These are phyloP conservation scores for Hypholoma sublateritium DNA, from an alignment of 768 basidiomycete species.

Conservation along the genomic window DNA sequence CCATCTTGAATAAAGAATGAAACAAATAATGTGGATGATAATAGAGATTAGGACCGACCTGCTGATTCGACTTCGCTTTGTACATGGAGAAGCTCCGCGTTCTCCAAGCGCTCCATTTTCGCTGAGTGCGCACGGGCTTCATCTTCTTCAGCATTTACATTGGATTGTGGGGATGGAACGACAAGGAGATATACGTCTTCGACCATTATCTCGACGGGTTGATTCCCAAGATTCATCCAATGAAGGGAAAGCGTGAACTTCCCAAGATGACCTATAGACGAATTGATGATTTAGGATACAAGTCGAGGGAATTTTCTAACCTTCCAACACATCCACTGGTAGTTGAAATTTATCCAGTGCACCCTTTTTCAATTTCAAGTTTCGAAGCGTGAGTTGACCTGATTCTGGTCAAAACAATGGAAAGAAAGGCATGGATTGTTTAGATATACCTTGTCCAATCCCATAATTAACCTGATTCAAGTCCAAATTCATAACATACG, in stretches of 20 bases:
- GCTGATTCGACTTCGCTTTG: constrained; percentile 52
- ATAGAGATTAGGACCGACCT: constrained; percentile 31
- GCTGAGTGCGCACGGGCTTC: constrained; percentile 77
- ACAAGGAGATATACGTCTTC: constrained; percentile 96
- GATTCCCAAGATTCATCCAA: constrained; percentile 87
- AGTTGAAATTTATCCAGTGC: constrained; percentile 94
- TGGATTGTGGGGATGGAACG: constrained; percentile 71
- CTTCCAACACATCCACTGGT: constrained; percentile 94
- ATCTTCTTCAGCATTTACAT: constrained; percentile 79
- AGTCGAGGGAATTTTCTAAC: constrained; percentile 34
- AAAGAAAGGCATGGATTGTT: not conserved
- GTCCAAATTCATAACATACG: constrained; percentile 96
- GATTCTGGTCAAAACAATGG: constrained; percentile 2
- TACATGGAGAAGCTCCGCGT: constrained; percentile 81
- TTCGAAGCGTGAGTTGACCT: constrained; percentile 79
- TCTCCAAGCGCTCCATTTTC: constrained; percentile 87
- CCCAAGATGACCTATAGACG: constrained; percentile 72
- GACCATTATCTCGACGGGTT: constrained; percentile 87
- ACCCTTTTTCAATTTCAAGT: constrained; percentile 87
- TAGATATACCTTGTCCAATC: constrained; percentile 69
- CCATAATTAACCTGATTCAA: constrained; percentile 94
- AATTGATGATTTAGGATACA: not conserved
- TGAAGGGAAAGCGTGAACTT: constrained; percentile 84
- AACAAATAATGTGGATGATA: not conserved
- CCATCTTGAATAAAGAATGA: constrained; percentile 27